Base-by-base conservation (phyloP, 495 filamentous ascomycete genomes). In the Hypomontagnella monticulosa region DNA sequence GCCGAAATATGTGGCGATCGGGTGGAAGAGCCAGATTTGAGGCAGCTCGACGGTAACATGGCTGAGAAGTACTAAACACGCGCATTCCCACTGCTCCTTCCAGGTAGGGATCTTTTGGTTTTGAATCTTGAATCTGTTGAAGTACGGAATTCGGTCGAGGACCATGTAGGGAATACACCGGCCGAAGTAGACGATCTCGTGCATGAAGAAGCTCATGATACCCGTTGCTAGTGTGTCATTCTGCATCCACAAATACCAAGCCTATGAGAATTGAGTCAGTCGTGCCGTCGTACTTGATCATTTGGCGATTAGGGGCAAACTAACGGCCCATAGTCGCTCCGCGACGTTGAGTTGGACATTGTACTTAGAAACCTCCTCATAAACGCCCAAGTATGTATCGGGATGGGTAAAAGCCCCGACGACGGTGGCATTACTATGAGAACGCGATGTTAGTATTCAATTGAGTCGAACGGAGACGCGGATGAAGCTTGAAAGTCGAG, bases 11-110 rank as follows among this genome's bases (percentile, higher is more conserved):
- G 93, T 90, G 34, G 93, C 94, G 85, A 98, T 89, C n/a, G 95
- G 95, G 79, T 99, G 95, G 84, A 99, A 99, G 57, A 97, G 85
- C 95, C 95, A 99, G 72, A 99, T 99, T 77, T 98, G 96, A 40
- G 95, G 94, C 3, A 99, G 83, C 75, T 99, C 95, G 66, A 98
- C 95, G 42, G 95, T 98, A 79, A 97, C 95, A 77, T 99, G 95
- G 71, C 85, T 89, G 55, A 99, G 81, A 47, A 99, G 87, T 37
- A 99, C 95, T 61, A 97, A 85, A 63, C 85, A 89, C 12, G 95
- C 93, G 78, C 95, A 99, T 64, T 92, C 86, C 90, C 91, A 97
- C 79, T 99, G 95, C 71, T 99, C 95, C 60, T 84, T 88, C 56
- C 87, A 81, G 1, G 93, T 96, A 1, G 95, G 95, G 20, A 96